phyloP scores from a whole-genome alignment of 805 yeast species.

The Spathaspora arborariae region DNA sequence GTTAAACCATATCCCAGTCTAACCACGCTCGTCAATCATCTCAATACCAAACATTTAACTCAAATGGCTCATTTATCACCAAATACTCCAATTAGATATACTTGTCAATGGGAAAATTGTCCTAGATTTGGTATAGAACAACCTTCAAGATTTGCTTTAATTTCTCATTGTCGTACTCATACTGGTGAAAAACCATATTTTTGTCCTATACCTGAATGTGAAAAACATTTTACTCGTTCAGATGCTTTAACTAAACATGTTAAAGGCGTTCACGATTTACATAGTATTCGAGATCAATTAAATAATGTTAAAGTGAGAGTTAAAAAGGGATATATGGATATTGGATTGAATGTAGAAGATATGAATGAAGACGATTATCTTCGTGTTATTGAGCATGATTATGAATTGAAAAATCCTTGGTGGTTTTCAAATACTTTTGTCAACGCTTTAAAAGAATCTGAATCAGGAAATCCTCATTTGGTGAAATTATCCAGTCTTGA shows the following conservation, averaged over 20 bases:
- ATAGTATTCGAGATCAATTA: constrained; percentile 32
- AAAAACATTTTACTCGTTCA: constrained; percentile 51
- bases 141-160: constrained; percentile 53
- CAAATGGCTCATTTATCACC: constrained; percentile 15
- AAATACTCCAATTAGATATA: constrained; percentile 31
- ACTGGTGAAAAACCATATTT: constrained; percentile 64
- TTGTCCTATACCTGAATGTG: constrained; percentile 67
- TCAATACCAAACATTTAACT: constrained; percentile 26
- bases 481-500: constrained; percentile 15
- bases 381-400: constrained; percentile 28
- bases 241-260: constrained; percentile 66
- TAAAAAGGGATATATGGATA: constrained; percentile 24
- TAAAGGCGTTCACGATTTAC: constrained; percentile 55
- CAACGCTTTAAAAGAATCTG: constrained; percentile 17
- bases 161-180: constrained; percentile 62
- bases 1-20: constrained; percentile 14
- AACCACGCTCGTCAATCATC: constrained; percentile 29
- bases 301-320: constrained; percentile 24
- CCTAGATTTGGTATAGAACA: constrained; percentile 47
- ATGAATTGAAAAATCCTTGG: constrained; percentile 38
- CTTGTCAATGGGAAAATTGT: constrained; percentile 64
- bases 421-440: constrained; percentile 34
- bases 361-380: constrained; percentile 26
- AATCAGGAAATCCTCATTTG: background rate
- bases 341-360: constrained; percentile 19